phyloP scores from a whole-genome alignment of 176 grass and related monocot genomes.

The Typha latifolia region DNA sequence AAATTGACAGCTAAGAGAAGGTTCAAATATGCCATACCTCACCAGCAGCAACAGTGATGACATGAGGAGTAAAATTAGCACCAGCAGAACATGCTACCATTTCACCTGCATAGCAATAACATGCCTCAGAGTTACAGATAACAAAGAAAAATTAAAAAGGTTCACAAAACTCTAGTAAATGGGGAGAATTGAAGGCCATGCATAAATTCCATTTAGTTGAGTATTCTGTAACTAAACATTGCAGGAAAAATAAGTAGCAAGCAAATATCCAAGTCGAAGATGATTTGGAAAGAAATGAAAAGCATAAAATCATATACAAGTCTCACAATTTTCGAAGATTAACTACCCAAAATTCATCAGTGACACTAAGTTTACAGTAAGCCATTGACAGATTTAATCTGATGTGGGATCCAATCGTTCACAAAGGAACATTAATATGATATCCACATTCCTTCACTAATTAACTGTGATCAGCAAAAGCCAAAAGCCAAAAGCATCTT shows the following conservation, averaged over 20 bases:
- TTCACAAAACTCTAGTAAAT: background rate
- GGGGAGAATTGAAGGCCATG: background rate
- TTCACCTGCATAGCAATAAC: constrained; percentile 30
- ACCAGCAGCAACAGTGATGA: constrained; percentile 69
- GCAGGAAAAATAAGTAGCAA: background rate
- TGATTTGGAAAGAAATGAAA: background rate
- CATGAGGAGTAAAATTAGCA: constrained; percentile 82
- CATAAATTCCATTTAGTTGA: background rate
- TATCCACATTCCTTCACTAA: background rate
- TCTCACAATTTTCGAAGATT: background rate
- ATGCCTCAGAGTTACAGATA: too few species aligned
- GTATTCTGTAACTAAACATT: background rate
- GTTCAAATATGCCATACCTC: constrained; percentile 46
- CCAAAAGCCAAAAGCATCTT: background rate
- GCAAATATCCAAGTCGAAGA: background rate
- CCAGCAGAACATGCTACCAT: constrained; percentile 66
- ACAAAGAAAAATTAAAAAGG: background rate
- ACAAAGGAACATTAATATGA: background rate
- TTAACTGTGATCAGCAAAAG: background rate
- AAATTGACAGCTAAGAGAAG: background rate
- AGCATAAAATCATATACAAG: background rate
- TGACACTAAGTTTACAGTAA: background rate
- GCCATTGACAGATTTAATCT: background rate
- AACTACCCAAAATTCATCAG: background rate
- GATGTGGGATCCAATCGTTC: background rate